These are phyloP conservation scores for Smittium mucronatum DNA, from an alignment of 371 early-diverging fungal genomes.

Conservation along the genomic window DNA sequence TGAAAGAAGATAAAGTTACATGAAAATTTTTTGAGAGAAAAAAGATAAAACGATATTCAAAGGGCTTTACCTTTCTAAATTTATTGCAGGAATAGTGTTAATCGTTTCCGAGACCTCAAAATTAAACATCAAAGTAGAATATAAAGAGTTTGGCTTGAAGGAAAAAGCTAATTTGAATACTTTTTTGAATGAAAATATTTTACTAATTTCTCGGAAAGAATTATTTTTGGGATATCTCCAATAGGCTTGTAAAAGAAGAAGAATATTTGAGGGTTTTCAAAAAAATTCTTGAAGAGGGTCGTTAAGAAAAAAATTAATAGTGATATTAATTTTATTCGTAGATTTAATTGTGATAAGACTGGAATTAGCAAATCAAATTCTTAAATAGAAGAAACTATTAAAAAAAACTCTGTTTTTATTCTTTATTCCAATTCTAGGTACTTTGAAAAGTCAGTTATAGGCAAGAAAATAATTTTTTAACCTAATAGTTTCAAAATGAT, in stretches of 20 bases:
- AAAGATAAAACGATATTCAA: background rate
- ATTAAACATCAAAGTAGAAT: background rate
- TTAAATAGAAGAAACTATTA: background rate
- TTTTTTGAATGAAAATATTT: background rate
- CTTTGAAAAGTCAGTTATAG: background rate
- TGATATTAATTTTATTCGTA: background rate
- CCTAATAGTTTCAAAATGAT: background rate
- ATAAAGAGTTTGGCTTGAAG: background rate
- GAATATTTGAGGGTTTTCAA: background rate
- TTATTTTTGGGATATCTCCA: background rate
- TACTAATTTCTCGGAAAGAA: background rate
- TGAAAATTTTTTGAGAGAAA: background rate
- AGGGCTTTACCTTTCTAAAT: background rate
- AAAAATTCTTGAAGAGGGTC: background rate
- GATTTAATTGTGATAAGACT: background rate
- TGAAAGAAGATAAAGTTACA: background rate
- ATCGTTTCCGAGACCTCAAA: background rate
- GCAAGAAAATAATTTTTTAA: background rate
- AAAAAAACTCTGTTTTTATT: background rate
- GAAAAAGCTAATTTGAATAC: background rate
- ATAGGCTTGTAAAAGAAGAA: background rate
- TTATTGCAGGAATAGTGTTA: background rate
- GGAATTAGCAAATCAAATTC: background rate
- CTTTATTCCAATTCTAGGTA: background rate
- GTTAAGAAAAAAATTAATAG: background rate